Evolutionary conservation across 1,284 basidiomycete genomes (phyloP).

Genomic region (Papiliotrema fonsecae): DNA sequence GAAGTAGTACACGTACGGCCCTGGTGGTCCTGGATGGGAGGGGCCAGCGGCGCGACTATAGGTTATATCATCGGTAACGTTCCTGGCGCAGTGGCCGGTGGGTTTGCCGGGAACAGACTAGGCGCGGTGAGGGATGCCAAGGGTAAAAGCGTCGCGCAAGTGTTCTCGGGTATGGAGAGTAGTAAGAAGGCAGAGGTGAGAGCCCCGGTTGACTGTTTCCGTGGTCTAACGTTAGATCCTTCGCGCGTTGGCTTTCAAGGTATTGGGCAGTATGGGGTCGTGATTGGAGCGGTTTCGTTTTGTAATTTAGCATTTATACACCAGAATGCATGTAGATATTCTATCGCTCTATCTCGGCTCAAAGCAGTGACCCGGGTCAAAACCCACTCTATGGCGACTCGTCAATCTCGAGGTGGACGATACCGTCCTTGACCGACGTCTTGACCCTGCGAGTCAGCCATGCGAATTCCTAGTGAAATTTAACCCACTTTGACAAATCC

Average conservation of each 20-base stretch:
- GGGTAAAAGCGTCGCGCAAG: constrained; percentile 82
- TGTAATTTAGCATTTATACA: no score
- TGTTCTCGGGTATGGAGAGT: constrained; percentile 75
- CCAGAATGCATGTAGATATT: no score
- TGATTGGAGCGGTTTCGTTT: background rate
- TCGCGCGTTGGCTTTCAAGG: constrained; percentile 79
- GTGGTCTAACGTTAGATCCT: constrained; percentile 59
- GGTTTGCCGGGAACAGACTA: constrained; percentile 74
- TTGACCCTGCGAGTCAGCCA: constrained; percentile 4
- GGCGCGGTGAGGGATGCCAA: constrained; percentile 88
- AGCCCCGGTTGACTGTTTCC: background rate
- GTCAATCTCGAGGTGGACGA: constrained; percentile 9
- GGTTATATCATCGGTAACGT: constrained; percentile 86
- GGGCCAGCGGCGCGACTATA: constrained; percentile 58
- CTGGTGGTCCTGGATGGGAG: constrained; percentile 56
- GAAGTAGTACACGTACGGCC: constrained; percentile 45
- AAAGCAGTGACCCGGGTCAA: no score
- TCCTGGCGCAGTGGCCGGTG: constrained; percentile 59
- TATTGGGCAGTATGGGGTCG: constrained; percentile 58
- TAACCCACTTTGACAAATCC: constrained; percentile 23
- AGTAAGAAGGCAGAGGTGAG: constrained; percentile 80
- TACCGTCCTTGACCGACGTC: constrained; percentile 1
- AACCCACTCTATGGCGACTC: constrained; percentile 5
- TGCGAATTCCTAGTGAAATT: no score
- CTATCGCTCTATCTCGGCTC: no score